A percentile compares a stretch with the other conserved stretches of the same genome.
Evolutionary conservation across 257 asterid genomes (phyloP).

Genomic region (Fraxinus excelsior): DNA sequence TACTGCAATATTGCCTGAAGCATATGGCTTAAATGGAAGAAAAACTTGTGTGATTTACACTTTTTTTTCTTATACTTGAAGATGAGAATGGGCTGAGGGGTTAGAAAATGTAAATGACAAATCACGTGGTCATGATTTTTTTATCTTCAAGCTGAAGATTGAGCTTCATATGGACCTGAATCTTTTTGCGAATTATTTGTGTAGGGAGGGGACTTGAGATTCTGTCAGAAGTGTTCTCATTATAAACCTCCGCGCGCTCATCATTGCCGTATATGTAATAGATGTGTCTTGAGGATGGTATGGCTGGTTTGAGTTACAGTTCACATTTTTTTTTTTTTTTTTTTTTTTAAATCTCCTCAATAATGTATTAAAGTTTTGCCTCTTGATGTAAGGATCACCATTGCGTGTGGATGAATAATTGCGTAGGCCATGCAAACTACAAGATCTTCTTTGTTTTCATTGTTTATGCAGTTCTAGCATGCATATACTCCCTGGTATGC

Average conservation of each 20-base stretch:
- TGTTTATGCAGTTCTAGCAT: conserved; percentile 67
- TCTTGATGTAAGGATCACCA: conserved; percentile 87
- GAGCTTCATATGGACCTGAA: conserved; percentile 24
- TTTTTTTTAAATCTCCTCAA: conserved; percentile 29
- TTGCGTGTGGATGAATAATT: conserved; percentile 92
- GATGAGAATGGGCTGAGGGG: background rate
- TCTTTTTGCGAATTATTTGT: conserved; percentile 20
- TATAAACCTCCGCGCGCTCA: conserved; percentile 98
- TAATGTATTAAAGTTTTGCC: conserved; percentile 42
- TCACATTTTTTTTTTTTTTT: conserved; percentile 23
- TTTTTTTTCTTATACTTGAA: background rate
- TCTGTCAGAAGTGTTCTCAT: conserved; percentile 90
- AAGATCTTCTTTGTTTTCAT: conserved; percentile 79
- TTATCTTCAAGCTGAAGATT: conserved; percentile 6
- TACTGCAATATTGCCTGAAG: background rate
- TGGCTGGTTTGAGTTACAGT: conserved; percentile 38
- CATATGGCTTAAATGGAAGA: background rate
- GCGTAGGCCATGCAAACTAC: conserved; percentile 93
- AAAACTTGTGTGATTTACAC: background rate
- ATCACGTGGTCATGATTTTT: background rate
- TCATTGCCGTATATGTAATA: conserved; percentile 90
- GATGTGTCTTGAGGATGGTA: conserved; percentile 96
- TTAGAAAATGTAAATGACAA: conserved; percentile 2
- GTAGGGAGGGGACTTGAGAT: conserved; percentile 95
- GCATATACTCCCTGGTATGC: conserved; percentile 86